Base-by-base conservation (phyloP, 192 early-diverging fungal species). In the Radiomyces spectabilis region DNA sequence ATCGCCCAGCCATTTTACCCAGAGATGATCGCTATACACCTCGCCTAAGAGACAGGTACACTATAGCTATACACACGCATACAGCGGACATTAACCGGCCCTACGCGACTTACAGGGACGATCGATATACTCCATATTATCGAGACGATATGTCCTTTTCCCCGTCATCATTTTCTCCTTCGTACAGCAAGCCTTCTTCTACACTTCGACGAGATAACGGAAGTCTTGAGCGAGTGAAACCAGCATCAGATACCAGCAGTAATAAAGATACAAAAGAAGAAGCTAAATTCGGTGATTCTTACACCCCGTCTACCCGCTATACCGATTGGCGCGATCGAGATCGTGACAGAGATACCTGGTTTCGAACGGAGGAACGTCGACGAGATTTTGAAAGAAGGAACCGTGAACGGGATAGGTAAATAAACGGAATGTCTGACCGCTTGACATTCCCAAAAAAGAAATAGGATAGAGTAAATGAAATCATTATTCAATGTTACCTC, bases 301-400 rank as follows among this genome's bases (percentile, higher is more conserved):
- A 46, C 13, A 34, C 55, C 12, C 33, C 32, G 6, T 32, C 57
- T 21, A 30, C 44, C 9, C 51, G 64, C 2, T 66, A 66, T 37
- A 22, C 41, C 45, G 64, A 66, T 39, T 66, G 57, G 56, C 64
- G 64, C 12, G 64, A 63, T 1, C 32, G 57, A 32, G 49, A 59
- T 7, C 26, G 57, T 22, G 57, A 59, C 8, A 42, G 58, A 60
- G 58, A 63, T 18, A 31, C 57, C 35, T 37, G 64, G 33, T 66
- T 45, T 31, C 43, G 64, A 24, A 57, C 59, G 26, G 64, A 66
- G 30, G 64, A 66, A n/a, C 50, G 64, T 31, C 64, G 64, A 1
- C 41, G 64, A 32, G 64, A 66, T 38, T 59, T 59, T 42, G 64
- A 66, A 50, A 38, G 64, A 37, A 24, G 64, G 33, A 34, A 33